Evolutionary conservation across 192 early-diverging fungal species (phyloP), one percentile per base, ranked within the genome.

Genomic region (Lobosporangium transversale): DNA sequence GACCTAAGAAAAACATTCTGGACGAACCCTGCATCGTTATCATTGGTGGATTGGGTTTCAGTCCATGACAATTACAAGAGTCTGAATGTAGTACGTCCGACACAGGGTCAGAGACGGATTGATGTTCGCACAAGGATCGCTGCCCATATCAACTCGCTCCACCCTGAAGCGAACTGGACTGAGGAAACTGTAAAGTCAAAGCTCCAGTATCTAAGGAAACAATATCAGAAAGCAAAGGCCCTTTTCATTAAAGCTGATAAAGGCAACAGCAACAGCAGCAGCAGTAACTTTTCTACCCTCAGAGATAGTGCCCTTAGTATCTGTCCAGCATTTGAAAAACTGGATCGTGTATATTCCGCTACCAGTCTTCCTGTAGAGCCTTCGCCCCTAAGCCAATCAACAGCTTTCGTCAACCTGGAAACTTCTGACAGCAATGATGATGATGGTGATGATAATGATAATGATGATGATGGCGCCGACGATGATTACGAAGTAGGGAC

Each of bases 21-120:
- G 55, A 14, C 23, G 30, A 31, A 3, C 12, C 43, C 20, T 42
- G 15, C 26, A 27, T 42, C 79, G 79, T 17, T 50, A 57, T 35
- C 51, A 60, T 88, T 81, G 17, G 6, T 47, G 7, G 45, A 47
- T 4, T 47, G 45, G 45, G n/a, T 17, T 5, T 20, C 45, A 15
- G 45, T 20, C 15, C 15, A 15, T 6, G 7, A 47, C n/a, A 47
- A 6, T 17, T 10, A 47, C 45, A 17, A 47, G 4, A 47, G 23
- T 20, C 45, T 47, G 5, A 47, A 10, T 47, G 23, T 20, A 5
- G 18, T 21, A 20, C 45, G 45, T 4, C 45, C 45, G 17, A 17
- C 15, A 5, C n/a, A 15, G 17, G 45, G 45, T 4, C 45, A 47
- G 23, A 4, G 45, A 47, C 18, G 18, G 7, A 21, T 47, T 21